Conservation (phyloP, 2,329 filamentous ascomycete genomes). For the Emericellopsis atlantica region DNA sequence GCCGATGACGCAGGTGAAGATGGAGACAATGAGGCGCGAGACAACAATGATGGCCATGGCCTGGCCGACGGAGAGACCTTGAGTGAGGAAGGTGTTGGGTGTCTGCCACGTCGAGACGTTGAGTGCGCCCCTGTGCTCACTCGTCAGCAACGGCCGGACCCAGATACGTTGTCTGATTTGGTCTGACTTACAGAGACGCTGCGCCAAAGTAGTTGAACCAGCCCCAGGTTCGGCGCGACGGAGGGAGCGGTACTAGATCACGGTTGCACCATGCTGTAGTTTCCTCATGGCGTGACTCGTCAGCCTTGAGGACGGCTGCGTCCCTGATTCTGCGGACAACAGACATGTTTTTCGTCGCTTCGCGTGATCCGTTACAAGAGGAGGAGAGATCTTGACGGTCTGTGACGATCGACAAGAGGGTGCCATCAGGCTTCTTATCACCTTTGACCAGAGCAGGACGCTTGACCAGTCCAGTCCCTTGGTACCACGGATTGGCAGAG, state of each 20-base stretch:
- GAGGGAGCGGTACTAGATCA: constrained; percentile 25
- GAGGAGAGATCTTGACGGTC: no score
- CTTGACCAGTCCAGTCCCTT: no score
- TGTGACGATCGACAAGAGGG: no score
- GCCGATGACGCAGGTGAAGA: constrained; percentile 29
- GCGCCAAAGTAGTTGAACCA: constrained; percentile 29
- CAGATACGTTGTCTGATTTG: background rate
- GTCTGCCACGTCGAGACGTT: constrained; percentile 30
- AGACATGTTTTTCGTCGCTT: background rate
- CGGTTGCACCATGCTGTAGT: constrained; percentile 36
- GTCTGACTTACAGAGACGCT: constrained; percentile 19
- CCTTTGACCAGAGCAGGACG: no score
- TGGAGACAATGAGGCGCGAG: constrained; percentile 23
- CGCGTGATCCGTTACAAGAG: no score
- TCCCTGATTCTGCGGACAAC: constrained; percentile 13
- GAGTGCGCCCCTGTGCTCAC: constrained; percentile 2
- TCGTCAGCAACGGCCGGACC: background rate
- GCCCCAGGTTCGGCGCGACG: constrained; percentile 32
- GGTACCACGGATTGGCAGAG: no score
- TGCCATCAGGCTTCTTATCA: no score
- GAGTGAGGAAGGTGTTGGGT: constrained; percentile 30
- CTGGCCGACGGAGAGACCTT: constrained; percentile 32
- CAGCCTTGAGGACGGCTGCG: constrained; percentile 20
- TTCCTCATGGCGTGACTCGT: constrained; percentile 27
- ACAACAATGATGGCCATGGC: constrained; percentile 33